phyloP scores from a whole-genome alignment of 2,329 filamentous ascomycete species.

The Penicillium sp. region DNA sequence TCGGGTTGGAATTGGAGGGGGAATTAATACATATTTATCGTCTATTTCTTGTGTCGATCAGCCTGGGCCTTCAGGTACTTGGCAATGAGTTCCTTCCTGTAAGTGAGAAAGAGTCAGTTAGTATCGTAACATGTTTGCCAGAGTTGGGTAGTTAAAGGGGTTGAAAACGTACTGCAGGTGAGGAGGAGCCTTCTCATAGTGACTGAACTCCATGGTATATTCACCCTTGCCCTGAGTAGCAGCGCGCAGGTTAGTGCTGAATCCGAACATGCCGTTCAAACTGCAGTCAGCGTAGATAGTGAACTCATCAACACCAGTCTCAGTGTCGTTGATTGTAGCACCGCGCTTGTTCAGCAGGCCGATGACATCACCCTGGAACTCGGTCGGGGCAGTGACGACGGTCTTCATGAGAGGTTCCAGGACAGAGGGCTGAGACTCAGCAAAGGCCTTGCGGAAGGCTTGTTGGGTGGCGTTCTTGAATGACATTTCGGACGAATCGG shows the following conservation, averaged over 20 bases:
- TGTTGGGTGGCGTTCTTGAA: slow-evolving; percentile 94
- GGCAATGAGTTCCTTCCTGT: slow-evolving; percentile 61
- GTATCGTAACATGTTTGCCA: neutral
- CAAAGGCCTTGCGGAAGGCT: slow-evolving; percentile 93
- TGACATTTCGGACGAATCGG: slow-evolving; percentile 93
- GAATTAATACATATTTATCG: slow-evolving; percentile 12
- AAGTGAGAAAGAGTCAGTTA: slow-evolving; percentile 9
- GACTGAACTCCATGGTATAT: slow-evolving; percentile 98
- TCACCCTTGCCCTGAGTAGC: slow-evolving; percentile 98
- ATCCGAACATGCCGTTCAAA: slow-evolving; percentile 96
- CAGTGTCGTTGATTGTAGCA: slow-evolving; percentile 90
- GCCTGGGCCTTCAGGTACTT: slow-evolving; percentile 65
- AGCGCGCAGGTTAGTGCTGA: slow-evolving; percentile 83
- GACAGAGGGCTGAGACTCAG: slow-evolving; percentile 72
- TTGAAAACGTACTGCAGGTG: slow-evolving; percentile 72
- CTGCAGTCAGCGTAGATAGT: slow-evolving; percentile 88
- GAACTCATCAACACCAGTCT: slow-evolving; percentile 91
- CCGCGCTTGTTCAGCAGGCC: slow-evolving; percentile 95
- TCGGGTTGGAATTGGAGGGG: slow-evolving; percentile 5
- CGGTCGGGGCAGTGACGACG: slow-evolving; percentile 87
- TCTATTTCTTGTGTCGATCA: slow-evolving; percentile 60
- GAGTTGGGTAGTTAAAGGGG: neutral
- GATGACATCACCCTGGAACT: slow-evolving; percentile 96
- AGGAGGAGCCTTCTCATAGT: slow-evolving; percentile 81
- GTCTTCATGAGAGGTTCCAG: slow-evolving; percentile 98